Percentiles rank a stretch among this genome's conserved stretches.
These are phyloP conservation scores for Yamadazyma sp. DNA, from an alignment of 1,139 yeast genomes.

Conservation along the genomic window DNA sequence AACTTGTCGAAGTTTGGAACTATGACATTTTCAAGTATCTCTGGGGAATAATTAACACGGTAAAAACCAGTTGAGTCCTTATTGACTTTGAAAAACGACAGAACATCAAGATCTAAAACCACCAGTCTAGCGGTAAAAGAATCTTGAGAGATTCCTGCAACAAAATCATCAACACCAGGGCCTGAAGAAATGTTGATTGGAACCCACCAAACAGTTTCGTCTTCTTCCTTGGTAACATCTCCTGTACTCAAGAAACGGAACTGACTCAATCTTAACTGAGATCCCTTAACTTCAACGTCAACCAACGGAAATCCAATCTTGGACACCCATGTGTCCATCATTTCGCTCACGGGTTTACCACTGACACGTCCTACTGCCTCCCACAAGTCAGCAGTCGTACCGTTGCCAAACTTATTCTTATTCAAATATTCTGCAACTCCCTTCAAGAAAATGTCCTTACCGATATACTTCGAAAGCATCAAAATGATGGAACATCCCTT, in stretches of 20 bases:
- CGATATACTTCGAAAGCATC: slow-evolving; percentile 71
- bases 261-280: slow-evolving; percentile 57
- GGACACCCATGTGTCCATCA: slow-evolving; percentile 83
- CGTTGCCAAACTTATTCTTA: slow-evolving; percentile 71
- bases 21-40: slow-evolving; percentile 43
- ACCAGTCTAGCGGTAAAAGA: slow-evolving; percentile 24
- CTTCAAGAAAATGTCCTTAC: slow-evolving; percentile 61
- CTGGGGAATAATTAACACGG: slow-evolving; percentile 62
- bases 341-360: slow-evolving; percentile 67
- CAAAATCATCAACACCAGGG: slow-evolving; percentile 11
- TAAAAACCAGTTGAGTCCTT: slow-evolving; percentile 63
- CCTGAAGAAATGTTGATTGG: slow-evolving; percentile 54
- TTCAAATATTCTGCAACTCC: slow-evolving; percentile 74
- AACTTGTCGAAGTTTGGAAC: slow-evolving; percentile 45
- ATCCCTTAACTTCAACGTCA: slow-evolving; percentile 46
- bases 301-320: slow-evolving; percentile 84
- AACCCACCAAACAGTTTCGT: slow-evolving; percentile 73
- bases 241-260: slow-evolving; percentile 78
- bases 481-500: slow-evolving; percentile 78
- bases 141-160: neutral
- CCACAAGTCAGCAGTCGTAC: slow-evolving; percentile 82
- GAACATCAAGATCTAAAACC: slow-evolving; percentile 22
- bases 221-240: slow-evolving; percentile 73
- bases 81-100: slow-evolving; percentile 57
- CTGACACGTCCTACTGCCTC: slow-evolving; percentile 68